phyloP scores from a whole-genome alignment of 345 rosid genomes.

The Pelargonium nanum region DNA sequence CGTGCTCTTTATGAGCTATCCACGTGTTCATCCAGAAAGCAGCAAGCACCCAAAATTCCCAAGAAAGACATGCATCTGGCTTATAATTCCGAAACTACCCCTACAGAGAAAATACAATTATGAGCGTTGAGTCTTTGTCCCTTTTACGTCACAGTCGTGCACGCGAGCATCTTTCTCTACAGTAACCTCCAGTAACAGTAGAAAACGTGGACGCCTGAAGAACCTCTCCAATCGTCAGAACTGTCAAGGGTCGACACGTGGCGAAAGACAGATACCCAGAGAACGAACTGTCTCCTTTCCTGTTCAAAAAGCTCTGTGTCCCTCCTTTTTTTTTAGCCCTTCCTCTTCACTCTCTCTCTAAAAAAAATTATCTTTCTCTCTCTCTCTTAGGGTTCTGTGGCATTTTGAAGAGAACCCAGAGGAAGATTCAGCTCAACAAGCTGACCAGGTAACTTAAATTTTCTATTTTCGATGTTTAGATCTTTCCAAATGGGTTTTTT shows the following conservation, averaged over 20 bases:
- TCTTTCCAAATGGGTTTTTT: neutral
- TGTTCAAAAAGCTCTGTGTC: neutral
- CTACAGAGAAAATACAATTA: neutral
- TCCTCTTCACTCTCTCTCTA: neutral
- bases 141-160: constrained; percentile 10
- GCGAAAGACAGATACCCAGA: neutral
- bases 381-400: neutral
- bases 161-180: constrained; percentile 6
- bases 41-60: neutral
- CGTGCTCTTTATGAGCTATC: neutral
- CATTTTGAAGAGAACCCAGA: neutral
- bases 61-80: neutral
- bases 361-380: neutral
- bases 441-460: neutral
- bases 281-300: constrained; percentile 7
- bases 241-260: constrained; percentile 14
- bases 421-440: neutral
- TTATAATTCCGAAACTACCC: neutral
- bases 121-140: neutral
- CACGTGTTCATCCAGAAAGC: neutral
- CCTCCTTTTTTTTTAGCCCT: neutral
- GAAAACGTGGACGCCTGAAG: neutral
- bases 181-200: neutral
- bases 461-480: neutral
- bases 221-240: constrained; percentile 9